Conservation (phyloP, 2,329 filamentous ascomycete species). For the Aspergillus neoniger region DNA sequence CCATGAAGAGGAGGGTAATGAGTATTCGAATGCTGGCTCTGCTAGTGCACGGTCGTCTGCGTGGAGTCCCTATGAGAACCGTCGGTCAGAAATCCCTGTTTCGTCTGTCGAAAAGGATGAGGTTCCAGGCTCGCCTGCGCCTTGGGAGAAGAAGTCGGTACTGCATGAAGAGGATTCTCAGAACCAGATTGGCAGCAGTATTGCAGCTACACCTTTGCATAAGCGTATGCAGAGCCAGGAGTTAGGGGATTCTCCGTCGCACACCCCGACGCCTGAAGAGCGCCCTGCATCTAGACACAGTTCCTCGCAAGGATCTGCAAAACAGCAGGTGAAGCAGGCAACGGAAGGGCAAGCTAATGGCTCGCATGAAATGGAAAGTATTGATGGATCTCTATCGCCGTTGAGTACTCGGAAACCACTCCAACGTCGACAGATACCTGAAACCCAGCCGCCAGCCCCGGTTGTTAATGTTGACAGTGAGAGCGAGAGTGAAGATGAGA, state of each 20-base stretch:
- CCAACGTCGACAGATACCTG: not conserved
- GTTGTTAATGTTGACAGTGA: not conserved
- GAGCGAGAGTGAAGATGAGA: not conserved
- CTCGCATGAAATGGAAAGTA: not conserved
- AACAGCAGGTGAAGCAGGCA: not conserved
- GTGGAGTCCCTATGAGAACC: slow-evolving; percentile 5
- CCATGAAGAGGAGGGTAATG: slow-evolving; percentile 16
- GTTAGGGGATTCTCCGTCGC: slow-evolving; percentile 26
- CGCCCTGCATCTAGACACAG: not conserved
- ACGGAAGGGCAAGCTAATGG: not conserved
- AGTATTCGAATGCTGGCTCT: not conserved
- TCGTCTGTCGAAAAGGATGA: slow-evolving; percentile 30
- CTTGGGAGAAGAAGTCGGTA: slow-evolving; percentile 6
- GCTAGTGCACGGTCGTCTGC: not conserved
- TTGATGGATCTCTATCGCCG: not conserved
- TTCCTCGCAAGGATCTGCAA: not conserved
- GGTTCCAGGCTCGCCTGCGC: slow-evolving; percentile 22
- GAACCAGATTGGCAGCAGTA: not conserved
- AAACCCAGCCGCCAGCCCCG: not conserved
- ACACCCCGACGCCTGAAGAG: slow-evolving; percentile 3
- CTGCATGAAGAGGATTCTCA: slow-evolving; percentile 4
- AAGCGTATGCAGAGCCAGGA: slow-evolving; percentile 31
- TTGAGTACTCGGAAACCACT: not conserved
- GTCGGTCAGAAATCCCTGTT: slow-evolving; percentile 28
- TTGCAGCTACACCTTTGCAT: slow-evolving; percentile 11